Percentiles rank a stretch among this genome's conserved stretches.
Evolutionary conservation across 148 eudicot species (phyloP).

Genomic region (Spergularia marina): DNA sequence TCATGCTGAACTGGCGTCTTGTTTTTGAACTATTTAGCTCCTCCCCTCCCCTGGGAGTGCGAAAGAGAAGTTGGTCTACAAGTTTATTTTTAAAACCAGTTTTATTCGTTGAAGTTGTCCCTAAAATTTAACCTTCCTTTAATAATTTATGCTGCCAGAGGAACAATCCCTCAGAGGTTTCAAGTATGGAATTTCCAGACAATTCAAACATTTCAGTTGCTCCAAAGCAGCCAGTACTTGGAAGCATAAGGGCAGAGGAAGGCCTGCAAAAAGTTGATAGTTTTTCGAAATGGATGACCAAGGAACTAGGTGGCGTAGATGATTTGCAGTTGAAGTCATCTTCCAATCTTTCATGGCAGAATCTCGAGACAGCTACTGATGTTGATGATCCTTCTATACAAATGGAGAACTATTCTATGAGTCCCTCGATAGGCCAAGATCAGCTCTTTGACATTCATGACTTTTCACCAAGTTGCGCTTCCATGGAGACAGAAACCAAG

Average conservation of each 20-base stretch:
- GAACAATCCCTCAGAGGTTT: conserved; percentile 31
- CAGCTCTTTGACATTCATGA: conserved; percentile 65
- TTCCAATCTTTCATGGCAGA: conserved; percentile 53
- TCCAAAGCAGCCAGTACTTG: conserved; percentile 38
- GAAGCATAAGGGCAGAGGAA: conserved; percentile 35
- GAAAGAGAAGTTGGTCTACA: background rate
- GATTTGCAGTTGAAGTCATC: conserved; percentile 47
- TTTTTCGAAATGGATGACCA: conserved; percentile 62
- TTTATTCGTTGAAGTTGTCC: background rate
- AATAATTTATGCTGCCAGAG: conserved; percentile 28
- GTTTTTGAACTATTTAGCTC: too few relatives aligned
- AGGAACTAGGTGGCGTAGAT: conserved; percentile 53
- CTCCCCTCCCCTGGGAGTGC: too few relatives aligned
- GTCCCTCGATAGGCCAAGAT: conserved; percentile 63
- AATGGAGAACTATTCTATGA: conserved; percentile 47
- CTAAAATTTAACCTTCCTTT: background rate
- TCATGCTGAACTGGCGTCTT: too few relatives aligned
- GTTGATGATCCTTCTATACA: conserved; percentile 47
- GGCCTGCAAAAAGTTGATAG: conserved; percentile 65
- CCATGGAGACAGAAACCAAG: conserved; percentile 44
- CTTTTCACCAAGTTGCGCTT: conserved; percentile 55
- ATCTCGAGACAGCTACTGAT: conserved; percentile 37
- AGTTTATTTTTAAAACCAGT: background rate
- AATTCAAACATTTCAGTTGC: conserved; percentile 20
- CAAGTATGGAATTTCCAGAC: conserved; percentile 28